Percentiles rank a stretch among this genome's conserved stretches.
Conservation (phyloP, 2,329 filamentous ascomycete species). For the Microsporum ferrugineum region DNA sequence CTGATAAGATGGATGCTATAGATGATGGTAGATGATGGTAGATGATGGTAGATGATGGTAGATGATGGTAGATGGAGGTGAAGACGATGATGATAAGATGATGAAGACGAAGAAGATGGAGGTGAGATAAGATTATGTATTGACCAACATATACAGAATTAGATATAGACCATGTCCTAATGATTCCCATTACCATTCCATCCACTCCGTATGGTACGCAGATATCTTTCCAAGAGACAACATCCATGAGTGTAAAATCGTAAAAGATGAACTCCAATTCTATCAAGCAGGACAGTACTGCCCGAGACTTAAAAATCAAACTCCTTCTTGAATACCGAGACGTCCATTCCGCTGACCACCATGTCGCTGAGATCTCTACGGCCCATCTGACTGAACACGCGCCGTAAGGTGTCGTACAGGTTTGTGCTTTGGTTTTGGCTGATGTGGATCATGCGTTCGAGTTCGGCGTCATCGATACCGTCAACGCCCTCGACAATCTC, state of each 20-base stretch:
- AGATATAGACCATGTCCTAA: background rate
- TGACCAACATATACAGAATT: background rate
- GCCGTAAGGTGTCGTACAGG: slow-evolving; percentile 80
- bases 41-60: background rate
- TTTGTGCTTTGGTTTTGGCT: slow-evolving; percentile 91
- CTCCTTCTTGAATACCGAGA: slow-evolving; percentile 75
- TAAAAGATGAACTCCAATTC: background rate
- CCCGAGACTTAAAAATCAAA: slow-evolving; percentile 62
- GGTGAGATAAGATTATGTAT: background rate
- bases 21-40: background rate
- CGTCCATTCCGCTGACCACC: slow-evolving; percentile 81
- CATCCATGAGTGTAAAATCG: background rate
- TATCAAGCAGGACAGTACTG: background rate
- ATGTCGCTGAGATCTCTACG: slow-evolving; percentile 75
- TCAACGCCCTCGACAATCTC: slow-evolving; percentile 60
- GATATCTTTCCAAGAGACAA: background rate
- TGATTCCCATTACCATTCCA: background rate
- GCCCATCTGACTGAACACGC: slow-evolving; percentile 96
- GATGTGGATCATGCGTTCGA: slow-evolving; percentile 70
- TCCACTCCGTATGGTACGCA: background rate
- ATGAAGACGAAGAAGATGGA: background rate
- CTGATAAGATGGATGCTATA: too few relatives aligned
- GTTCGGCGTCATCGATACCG: slow-evolving; percentile 54
- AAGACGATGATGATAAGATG: background rate
- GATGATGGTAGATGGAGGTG: background rate